Conservation (phyloP, 768 basidiomycete genomes). For the Cyathus striatus region DNA sequence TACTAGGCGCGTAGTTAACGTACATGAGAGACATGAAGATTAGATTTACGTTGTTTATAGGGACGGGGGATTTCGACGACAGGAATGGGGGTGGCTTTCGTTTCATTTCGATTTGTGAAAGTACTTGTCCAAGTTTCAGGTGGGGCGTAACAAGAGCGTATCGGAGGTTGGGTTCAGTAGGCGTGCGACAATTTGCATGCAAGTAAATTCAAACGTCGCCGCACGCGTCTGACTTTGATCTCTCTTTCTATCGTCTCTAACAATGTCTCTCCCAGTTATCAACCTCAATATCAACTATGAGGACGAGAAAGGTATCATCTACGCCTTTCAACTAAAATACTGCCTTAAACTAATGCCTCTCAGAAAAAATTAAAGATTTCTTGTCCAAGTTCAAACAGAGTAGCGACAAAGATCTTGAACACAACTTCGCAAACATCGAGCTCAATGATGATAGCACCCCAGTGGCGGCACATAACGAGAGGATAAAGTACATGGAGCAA, state of each 20-base stretch:
- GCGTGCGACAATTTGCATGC: too few relatives aligned
- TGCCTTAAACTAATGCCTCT: too few relatives aligned
- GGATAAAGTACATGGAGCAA: slow-evolving; percentile 78
- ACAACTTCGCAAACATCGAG: slow-evolving; percentile 66
- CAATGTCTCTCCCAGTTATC: slow-evolving; percentile 17
- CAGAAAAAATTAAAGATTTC: slow-evolving; percentile 70
- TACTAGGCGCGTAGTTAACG: too few relatives aligned
- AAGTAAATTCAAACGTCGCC: slow-evolving; percentile 32
- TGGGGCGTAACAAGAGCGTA: too few relatives aligned
- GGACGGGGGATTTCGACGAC: too few relatives aligned
- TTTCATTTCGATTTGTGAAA: too few relatives aligned
- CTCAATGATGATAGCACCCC: slow-evolving; percentile 46
- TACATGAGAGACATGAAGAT: too few relatives aligned
- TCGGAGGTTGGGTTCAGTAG: too few relatives aligned
- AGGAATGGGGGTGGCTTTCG: too few relatives aligned
- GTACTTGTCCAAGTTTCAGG: too few relatives aligned
- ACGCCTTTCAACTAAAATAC: too few relatives aligned
- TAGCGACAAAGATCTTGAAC: slow-evolving; percentile 57
- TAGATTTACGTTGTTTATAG: too few relatives aligned
- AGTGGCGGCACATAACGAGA: slow-evolving; percentile 26
- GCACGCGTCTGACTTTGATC: slow-evolving; percentile 3
- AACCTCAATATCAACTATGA: slow-evolving; percentile 9
- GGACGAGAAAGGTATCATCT: slow-evolving; percentile 1
- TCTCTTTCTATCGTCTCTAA: neutral
- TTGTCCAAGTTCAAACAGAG: slow-evolving; percentile 61